Base-by-base conservation (phyloP, 2,329 filamentous ascomycete species). In the Xylariaceae sp. region DNA sequence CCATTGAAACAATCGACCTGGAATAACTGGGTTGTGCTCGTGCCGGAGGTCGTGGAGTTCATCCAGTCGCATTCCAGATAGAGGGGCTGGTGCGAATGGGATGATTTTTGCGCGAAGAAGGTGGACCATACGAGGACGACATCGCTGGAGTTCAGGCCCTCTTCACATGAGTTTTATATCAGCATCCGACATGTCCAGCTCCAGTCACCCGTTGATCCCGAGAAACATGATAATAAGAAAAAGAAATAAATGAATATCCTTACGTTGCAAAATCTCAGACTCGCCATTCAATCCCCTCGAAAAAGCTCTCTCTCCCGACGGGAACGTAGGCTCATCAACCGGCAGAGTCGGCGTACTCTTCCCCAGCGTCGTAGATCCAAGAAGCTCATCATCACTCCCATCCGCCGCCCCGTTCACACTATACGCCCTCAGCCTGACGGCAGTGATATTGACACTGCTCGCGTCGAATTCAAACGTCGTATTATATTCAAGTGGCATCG, bases 1-100 rank as follows among this genome's bases (percentile, higher is more conserved):
- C 2, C 1, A 4, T 0, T 48, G 39, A 34, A 56, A 60, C 34
- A 10, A 3, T 17, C 23, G 23, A 67, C 49, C 1, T 59, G 62
- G 39, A 70, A 58, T 15, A 65, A 37, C 34, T 58, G 65, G 15
- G 62, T 63, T 13, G 59, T 65, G 48, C 66, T 70, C 0, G 3
- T 58, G 51, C 67, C 68, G 1, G 55, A 51, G 11, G 18, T 37
- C 2, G 64, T 59, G 2, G 34, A 55, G n/a, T 64, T 66, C 2
- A 55, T 17, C 68, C 68, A 70, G 44, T 63, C 47, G 37, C 65
- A 63, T 45, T 70, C 61, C 11, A 67, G 51, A 57, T 68, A 70
- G 52, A 69, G 52, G 3, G 64, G 58, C 34, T 53, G 1, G 17
- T 57, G 55, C 3, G 61, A 8, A 13, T 59, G 37, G 37, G 8